phyloP scores from a whole-genome alignment of 345 rosid genomes.

The Corymbia maculata region DNA sequence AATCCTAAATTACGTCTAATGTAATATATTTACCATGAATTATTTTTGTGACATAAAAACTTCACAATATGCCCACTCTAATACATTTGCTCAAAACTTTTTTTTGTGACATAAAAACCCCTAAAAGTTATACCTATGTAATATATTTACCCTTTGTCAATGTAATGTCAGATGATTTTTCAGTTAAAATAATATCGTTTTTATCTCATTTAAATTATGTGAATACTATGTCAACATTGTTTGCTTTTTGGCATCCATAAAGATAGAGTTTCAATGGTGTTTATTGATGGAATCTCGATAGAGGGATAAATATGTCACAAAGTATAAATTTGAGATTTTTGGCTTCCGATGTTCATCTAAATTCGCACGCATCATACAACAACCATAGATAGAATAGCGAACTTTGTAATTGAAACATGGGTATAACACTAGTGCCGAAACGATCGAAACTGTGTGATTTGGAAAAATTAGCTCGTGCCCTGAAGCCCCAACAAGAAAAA shows the following conservation, averaged over 20 bases:
- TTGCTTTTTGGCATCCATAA: accelerated
- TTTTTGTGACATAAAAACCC: neutral
- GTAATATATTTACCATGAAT: too few species aligned
- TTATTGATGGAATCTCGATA: neutral
- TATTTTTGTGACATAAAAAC: too few species aligned
- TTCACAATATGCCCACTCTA: neutral
- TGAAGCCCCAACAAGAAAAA: neutral
- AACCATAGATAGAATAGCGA: neutral
- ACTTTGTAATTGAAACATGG: neutral
- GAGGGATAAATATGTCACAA: accelerated
- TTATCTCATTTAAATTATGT: too few species aligned
- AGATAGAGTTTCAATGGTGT: neutral
- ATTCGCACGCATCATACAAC: neutral
- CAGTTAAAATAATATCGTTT: too few species aligned
- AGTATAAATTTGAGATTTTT: neutral
- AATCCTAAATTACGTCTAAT: neutral
- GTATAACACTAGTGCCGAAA: neutral
- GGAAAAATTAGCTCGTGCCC: neutral
- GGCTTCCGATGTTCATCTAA: too few species aligned
- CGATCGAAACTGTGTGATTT: neutral
- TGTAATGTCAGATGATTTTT: neutral
- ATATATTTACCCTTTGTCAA: accelerated
- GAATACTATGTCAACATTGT: neutral
- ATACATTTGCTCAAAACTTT: accelerated
- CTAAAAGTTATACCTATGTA: accelerated